Base-by-base conservation (phyloP, 1,284 basidiomycete species). In the Mycena sp. region DNA sequence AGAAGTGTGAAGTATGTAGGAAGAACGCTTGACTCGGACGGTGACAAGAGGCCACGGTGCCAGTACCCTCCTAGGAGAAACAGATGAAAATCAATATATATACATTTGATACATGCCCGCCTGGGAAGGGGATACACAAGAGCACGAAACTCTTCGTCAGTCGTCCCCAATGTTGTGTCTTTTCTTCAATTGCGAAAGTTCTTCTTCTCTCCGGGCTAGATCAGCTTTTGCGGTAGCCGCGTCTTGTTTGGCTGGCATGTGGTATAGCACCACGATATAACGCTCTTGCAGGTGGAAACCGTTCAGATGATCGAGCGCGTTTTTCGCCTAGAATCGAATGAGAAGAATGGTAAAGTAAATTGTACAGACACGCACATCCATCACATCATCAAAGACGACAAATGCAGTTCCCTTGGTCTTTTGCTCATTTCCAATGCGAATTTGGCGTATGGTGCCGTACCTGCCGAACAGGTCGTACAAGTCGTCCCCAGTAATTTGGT, bases 231-330 rank as follows among this genome's bases (percentile, higher is more conserved):
- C 93, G 14, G 93, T 91, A 1, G 93, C 93, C 3, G 94, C 93
- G 70, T 98, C 94, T 73, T 96, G 93, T 77, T 96, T 95, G 21
- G 95, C 92, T 38, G 96, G 96, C 89, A 99, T 97, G 75, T 99
- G 97, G 73, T 98, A 99, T 28, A 99, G 82, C 16, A 99, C 97
- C 56, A 96, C 94, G 61, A 99, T 97, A 79, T 99, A 99, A 32
- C 98, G 90, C 78, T 98, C 97, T 81, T 98, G 95, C 66, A 99
- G 80, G 81, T 99, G 97, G 82, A 99, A 99, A 40, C 97, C 98
- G 72, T 99, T 99, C 74, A 99, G 78, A 77, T 98, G 94, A 74
- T 97, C 96, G 59, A 98, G 88, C 1, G 97, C 97, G 73, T 96
- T 96, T 80, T 98, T 98, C 17, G 94, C 95, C 90, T 96, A 71